Evolutionary conservation across 1,284 basidiomycete genomes (phyloP), one percentile per base, ranked within the genome.

Genomic region (Testicularia cyperi): DNA sequence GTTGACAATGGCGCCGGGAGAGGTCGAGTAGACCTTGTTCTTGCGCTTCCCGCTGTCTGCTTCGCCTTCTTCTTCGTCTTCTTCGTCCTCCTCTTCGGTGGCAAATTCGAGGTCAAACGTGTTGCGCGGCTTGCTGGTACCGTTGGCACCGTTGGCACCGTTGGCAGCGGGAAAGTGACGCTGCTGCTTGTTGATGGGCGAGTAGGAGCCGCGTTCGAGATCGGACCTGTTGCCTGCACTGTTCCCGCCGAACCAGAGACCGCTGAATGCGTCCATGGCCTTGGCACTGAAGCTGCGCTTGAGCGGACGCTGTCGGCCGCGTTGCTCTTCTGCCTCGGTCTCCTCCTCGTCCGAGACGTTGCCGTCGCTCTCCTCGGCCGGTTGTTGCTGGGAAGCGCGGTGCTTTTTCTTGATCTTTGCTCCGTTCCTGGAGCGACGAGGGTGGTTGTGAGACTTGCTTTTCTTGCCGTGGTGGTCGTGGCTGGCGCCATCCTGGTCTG

Each of bases 271-370:
- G 28, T 44, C 43, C 38, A 58, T 54, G 33, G 65, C 62, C 31
- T 58, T 60, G 18, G 60, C 54, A 16, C 58, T 61, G 37, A 67
- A 65, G 48, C 65, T 67, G 19, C 62, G 44, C 19, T 65, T 64
- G 44, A 63, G 43, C 0, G 44, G 21, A 8, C 36, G 35, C 35
- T 47, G 39, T 5, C 22, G 6, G 25, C 44, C 46, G 24, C 47
- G 44, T 14, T 29, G 24, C n/a, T 54, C 58, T 10, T 68, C 60
- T 10, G 48, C 53, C 21, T 65, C 65, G 22, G 51, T 56, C 25
- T 65, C 53, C 26, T 70, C 68, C 22, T 67, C 58, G 37, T 71
- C 66, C 1, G 65, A 63, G 2, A 46, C 57, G 14, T 58, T 62
- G 25, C 57, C 66, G 10, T 68, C 66, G 31, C 66, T 63, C 29